phyloP scores from a whole-genome alignment of 2,329 filamentous ascomycete species.

The Exophiala oligosperma region DNA sequence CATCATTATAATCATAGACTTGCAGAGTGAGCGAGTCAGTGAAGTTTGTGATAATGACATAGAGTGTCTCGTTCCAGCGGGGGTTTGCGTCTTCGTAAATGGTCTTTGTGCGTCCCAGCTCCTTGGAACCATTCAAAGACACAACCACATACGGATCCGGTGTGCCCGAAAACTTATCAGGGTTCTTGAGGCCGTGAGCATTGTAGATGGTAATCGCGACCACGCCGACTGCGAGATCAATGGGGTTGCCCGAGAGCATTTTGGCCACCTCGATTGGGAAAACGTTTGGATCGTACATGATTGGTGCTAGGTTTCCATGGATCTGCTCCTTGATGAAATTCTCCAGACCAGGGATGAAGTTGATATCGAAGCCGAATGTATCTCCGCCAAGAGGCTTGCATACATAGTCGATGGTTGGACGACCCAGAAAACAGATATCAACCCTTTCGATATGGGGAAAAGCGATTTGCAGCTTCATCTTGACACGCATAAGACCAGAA shows the following conservation, averaged over 20 bases:
- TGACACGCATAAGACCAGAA: conserved; percentile 91
- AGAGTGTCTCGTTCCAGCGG: conserved; percentile 94
- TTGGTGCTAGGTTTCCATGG: conserved; percentile 86
- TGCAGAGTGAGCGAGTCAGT: conserved; percentile 83
- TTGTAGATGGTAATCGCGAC: conserved; percentile 88
- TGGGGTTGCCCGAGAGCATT: conserved; percentile 89
- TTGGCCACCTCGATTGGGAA: conserved; percentile 99
- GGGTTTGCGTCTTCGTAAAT: conserved; percentile 82
- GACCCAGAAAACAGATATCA: conserved; percentile 91
- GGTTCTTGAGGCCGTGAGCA: conserved; percentile 89
- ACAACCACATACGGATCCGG: conserved; percentile 87
- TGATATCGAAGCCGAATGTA: conserved; percentile 95
- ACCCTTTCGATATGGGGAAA: conserved; percentile 95
- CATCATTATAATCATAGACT: conserved; percentile 91
- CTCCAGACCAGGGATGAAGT: conserved; percentile 95
- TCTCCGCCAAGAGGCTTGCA: conserved; percentile 97
- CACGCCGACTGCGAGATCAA: conserved; percentile 95
- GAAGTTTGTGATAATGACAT: conserved; percentile 89
- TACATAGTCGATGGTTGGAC: conserved; percentile 89
- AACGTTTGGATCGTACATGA: conserved; percentile 98
- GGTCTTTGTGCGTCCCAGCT: conserved; percentile 85
- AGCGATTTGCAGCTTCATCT: conserved; percentile 93
- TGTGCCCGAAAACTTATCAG: conserved; percentile 88
- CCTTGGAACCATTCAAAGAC: conserved; percentile 77
- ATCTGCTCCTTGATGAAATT: conserved; percentile 94